phyloP scores from a whole-genome alignment of 352 stramenopile genomes.

The Phytophthora chlamydospora region DNA sequence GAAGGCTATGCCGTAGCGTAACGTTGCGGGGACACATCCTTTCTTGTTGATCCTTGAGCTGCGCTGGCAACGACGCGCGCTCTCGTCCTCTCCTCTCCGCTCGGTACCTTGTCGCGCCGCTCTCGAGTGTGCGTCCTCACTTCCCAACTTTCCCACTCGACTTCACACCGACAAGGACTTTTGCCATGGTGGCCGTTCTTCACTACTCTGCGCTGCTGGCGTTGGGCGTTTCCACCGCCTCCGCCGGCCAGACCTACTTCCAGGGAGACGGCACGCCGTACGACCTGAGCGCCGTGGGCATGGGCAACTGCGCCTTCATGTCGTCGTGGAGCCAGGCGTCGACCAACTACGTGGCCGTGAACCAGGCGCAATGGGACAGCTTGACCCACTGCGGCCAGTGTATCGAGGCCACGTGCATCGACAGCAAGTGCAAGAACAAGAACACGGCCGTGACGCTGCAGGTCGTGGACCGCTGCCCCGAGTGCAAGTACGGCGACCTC shows the following conservation, averaged over 20 bases:
- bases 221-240: constrained; percentile 12
- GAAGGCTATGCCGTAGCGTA: constrained; percentile 5
- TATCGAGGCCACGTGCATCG: constrained; percentile 34
- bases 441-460: constrained; percentile 28
- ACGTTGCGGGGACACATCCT: constrained; percentile 26
- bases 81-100: constrained; percentile 19
- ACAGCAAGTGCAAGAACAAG: constrained; percentile 34
- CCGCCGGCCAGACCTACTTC: constrained; percentile 26
- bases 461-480: constrained; percentile 30
- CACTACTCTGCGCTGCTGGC: constrained; percentile 27
- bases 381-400: constrained; percentile 35
- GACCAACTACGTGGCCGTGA: constrained; percentile 35
- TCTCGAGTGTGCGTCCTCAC: not conserved
- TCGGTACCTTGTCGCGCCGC: not conserved
- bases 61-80: constrained; percentile 4
- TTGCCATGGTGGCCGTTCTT: constrained; percentile 24
- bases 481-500: constrained; percentile 30
- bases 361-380: constrained; percentile 34
- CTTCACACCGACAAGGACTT: constrained; percentile 17
- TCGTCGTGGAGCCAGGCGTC: constrained; percentile 26
- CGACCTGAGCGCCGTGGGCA: constrained; percentile 16
- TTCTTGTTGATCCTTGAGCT: constrained; percentile 27
- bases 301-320: constrained; percentile 35
- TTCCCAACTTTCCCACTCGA: constrained; percentile 24
- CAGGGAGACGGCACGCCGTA: constrained; percentile 30